Evolutionary conservation across 2,329 filamentous ascomycete genomes (phyloP), one percentile per base, ranked within the genome.

Genomic region (Colletotrichum spinosum): DNA sequence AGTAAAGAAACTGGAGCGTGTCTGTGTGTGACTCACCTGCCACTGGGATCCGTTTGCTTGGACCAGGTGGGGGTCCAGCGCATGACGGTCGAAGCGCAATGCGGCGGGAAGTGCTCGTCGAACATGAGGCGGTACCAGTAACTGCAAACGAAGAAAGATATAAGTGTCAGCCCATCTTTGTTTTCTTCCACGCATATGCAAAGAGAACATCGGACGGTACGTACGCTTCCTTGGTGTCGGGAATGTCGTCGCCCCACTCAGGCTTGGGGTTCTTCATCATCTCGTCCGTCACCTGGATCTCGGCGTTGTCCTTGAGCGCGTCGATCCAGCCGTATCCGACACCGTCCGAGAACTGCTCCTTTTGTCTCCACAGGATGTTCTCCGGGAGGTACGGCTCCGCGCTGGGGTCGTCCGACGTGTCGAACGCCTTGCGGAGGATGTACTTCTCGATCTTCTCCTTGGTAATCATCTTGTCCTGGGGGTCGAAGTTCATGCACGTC

Each of bases 281-380:
- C 85, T 98, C 95, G 75, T 99, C 95, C 15, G 92, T 97, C 60
- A 99, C 91, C 62, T 96, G 88, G 69, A 90, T 79, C 81, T 97
- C 94, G 39, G 96, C 96, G 74, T 91, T 92, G 80, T 98, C 96
- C 86, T 97, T 98, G 73, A 99, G 88, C 7, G 90, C 92, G 75
- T 99, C 96, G 76, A 99, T 99, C 96, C 96, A 99, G 69, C 96
- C 94, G 83, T 99, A 99, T 63, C 96, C 96, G 63, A 99, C 96
- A 77, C 96, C 97, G 74, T 99, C 97, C 65, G 92, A 97, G 85
- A 99, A 99, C 83, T 99, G 96, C 84, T 99, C 96, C 89, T 99
- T 99, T 82, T 99, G 97, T 77, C 97, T 88, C 92, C 93, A 99
- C 61, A 99, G 89, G 72, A 99, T 99, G 78, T 94, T 89, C 15